Evolutionary conservation across 2,329 filamentous ascomycete genomes (phyloP).

Genomic region (Geosmithia putterillii): DNA sequence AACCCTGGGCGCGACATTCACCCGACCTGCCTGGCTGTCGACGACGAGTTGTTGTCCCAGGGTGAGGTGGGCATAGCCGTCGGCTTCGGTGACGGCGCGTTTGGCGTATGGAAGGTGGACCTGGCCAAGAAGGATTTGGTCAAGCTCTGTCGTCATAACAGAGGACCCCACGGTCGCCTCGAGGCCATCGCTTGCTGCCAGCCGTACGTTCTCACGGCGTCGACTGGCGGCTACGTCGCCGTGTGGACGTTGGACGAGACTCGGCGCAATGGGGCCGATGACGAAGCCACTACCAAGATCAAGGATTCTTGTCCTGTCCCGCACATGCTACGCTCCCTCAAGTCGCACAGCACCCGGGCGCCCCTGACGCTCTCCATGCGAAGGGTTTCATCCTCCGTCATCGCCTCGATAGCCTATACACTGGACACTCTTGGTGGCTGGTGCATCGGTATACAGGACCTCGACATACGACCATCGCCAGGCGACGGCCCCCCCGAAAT

Average conservation of each 20-base stretch:
- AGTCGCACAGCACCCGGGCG: constrained; percentile 65
- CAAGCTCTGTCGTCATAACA: constrained; percentile 43
- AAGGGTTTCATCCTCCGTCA: constrained; percentile 44
- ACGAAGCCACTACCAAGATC: too few species aligned
- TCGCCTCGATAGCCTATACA: constrained; percentile 81
- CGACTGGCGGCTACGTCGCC: constrained; percentile 59
- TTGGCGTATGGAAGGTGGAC: constrained; percentile 55
- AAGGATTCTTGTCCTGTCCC: constrained; percentile 11
- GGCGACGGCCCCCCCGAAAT: constrained; percentile 14
- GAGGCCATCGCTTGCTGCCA: constrained; percentile 58
- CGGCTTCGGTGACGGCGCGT: constrained; percentile 61
- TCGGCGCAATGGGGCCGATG: background rate
- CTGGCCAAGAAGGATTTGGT: constrained; percentile 28
- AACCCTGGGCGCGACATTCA: constrained; percentile 9
- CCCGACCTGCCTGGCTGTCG: constrained; percentile 57
- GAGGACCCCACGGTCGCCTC: constrained; percentile 52
- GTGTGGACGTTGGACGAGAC: constrained; percentile 53
- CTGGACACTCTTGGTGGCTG: constrained; percentile 69
- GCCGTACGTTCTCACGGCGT: constrained; percentile 72
- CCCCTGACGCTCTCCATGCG: constrained; percentile 77
- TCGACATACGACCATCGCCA: constrained; percentile 42
- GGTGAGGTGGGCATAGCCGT: constrained; percentile 47
- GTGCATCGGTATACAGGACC: constrained; percentile 85
- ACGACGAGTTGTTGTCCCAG: constrained; percentile 30
- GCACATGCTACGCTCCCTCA: constrained; percentile 53